Evolutionary conservation across 2,329 filamentous ascomycete genomes (phyloP).

Genomic region (Fusarium guadeloupense): DNA sequence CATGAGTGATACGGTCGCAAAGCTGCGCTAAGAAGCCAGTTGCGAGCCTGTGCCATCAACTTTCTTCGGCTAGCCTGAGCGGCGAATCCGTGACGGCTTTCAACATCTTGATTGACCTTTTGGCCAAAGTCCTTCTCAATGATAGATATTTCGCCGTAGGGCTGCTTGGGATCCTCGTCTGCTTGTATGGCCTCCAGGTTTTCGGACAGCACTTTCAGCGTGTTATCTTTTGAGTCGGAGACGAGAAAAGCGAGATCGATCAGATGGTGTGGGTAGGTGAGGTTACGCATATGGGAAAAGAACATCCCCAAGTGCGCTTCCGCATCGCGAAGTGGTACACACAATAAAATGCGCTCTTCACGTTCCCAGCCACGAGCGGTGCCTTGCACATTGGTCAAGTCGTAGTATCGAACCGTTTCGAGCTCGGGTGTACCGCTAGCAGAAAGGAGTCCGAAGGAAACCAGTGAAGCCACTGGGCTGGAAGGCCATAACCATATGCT

Average conservation of each 20-base stretch:
- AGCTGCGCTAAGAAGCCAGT: conserved; percentile 95
- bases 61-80: conserved; percentile 94
- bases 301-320: conserved; percentile 95
- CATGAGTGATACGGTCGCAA: conserved; percentile 95
- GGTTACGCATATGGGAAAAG: conserved; percentile 95
- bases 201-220: conserved; percentile 77
- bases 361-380: conserved; percentile 94
- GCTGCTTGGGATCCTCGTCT: conserved; percentile 79
- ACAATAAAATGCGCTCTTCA: conserved; percentile 93
- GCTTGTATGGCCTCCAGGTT: conserved; percentile 83
- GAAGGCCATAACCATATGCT: conserved; percentile 79
- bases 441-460: conserved; percentile 76
- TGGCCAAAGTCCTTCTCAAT: conserved; percentile 99
- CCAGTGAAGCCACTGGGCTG: conserved; percentile 68
- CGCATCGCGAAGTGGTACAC: conserved; percentile 92
- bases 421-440: conserved; percentile 77
- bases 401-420: conserved; percentile 97
- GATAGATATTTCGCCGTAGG: conserved; percentile 95
- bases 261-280: conserved; percentile 96
- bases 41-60: conserved; percentile 96
- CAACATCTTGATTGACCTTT: conserved; percentile 96
- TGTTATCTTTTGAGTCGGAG: conserved; percentile 95
- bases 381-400: conserved; percentile 89
- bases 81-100: conserved; percentile 96
- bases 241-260: conserved; percentile 97